These are phyloP conservation scores for Geotrichum siamense DNA, from an alignment of 1,139 yeast genomes.

Conservation along the genomic window DNA sequence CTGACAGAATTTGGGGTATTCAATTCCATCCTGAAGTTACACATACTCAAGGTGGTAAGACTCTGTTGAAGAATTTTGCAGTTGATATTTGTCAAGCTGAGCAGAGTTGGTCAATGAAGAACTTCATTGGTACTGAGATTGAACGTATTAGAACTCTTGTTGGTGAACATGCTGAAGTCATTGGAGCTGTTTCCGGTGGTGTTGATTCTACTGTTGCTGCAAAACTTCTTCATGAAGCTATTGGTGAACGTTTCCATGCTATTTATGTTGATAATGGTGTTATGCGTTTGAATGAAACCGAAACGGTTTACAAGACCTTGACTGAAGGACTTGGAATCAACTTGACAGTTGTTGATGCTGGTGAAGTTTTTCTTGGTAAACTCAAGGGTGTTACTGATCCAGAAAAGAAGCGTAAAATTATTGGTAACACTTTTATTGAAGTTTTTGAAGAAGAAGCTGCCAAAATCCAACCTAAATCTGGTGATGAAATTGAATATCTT, in stretches of 20 bases:
- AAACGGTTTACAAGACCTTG: conserved; percentile 76
- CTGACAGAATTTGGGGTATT: conserved; percentile 76
- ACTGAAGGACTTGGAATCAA: conserved; percentile 92
- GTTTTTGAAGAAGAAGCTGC: conserved; percentile 96
- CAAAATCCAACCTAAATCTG: conserved; percentile 70
- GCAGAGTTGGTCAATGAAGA: conserved; percentile 97
- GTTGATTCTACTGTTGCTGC: conserved; percentile 99
- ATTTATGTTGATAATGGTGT: conserved; percentile 97
- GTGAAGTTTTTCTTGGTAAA: conserved; percentile 78
- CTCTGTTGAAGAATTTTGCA: conserved; percentile 83
- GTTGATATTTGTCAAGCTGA: conserved; percentile 78
- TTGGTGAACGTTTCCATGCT: conserved; percentile 98
- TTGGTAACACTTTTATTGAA: conserved; percentile 95
- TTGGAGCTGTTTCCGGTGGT: conserved; percentile 99
- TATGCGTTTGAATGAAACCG: conserved; percentile 90
- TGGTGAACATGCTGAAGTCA: conserved; percentile 97
- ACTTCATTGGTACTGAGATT: conserved; percentile 93
- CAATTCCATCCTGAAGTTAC: conserved; percentile 99
- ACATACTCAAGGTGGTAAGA: conserved; percentile 88
- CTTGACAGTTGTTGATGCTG: conserved; percentile 89
- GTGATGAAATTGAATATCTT: conserved; percentile 82
- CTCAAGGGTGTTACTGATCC: conserved; percentile 96
- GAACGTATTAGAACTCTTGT: conserved; percentile 83
- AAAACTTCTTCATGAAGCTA: conserved; percentile 94
- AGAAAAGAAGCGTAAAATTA: conserved; percentile 96